A percentile compares a stretch with the other conserved stretches of the same genome.
Conservation (phyloP, 2,329 filamentous ascomycete species). For the Aspergillus neoniger region DNA sequence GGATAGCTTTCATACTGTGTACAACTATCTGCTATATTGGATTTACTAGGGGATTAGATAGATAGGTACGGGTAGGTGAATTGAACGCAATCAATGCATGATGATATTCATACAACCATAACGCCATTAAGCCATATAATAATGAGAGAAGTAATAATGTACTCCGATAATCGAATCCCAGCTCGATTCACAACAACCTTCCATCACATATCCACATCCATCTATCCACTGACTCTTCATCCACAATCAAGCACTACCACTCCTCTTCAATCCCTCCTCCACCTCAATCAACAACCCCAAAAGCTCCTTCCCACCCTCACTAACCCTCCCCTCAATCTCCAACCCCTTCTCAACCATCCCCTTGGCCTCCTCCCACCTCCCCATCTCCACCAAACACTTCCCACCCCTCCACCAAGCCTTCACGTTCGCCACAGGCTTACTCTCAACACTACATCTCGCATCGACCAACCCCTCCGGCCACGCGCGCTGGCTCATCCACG, state of each 20-base stretch:
- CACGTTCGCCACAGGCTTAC: conserved; percentile 80
- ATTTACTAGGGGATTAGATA: no score
- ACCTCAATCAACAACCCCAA: conserved; percentile 64
- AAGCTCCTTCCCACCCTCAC: conserved; percentile 53
- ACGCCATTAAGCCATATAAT: background rate
- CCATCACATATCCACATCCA: background rate
- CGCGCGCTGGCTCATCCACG: conserved; percentile 75
- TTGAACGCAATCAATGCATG: background rate
- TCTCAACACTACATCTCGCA: conserved; percentile 83
- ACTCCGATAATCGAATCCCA: background rate
- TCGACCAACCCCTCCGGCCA: conserved; percentile 90
- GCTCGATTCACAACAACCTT: background rate
- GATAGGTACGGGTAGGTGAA: no score
- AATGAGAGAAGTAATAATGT: conserved; percentile 4
- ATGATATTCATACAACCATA: conserved; percentile 2
- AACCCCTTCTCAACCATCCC: conserved; percentile 75
- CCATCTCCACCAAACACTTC: conserved; percentile 88
- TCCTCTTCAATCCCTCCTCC: conserved; percentile 62
- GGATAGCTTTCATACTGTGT: background rate
- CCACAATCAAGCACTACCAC: background rate
- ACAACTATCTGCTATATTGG: no score
- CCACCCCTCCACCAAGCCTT: conserved; percentile 95
- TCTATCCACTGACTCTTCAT: background rate
- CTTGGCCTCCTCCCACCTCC: conserved; percentile 75
- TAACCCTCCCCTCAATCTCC: conserved; percentile 72